Evolutionary conservation across 495 filamentous ascomycete species (phyloP), one percentile per base, ranked within the genome.

Genomic region (Rostrohypoxylon terebratum): DNA sequence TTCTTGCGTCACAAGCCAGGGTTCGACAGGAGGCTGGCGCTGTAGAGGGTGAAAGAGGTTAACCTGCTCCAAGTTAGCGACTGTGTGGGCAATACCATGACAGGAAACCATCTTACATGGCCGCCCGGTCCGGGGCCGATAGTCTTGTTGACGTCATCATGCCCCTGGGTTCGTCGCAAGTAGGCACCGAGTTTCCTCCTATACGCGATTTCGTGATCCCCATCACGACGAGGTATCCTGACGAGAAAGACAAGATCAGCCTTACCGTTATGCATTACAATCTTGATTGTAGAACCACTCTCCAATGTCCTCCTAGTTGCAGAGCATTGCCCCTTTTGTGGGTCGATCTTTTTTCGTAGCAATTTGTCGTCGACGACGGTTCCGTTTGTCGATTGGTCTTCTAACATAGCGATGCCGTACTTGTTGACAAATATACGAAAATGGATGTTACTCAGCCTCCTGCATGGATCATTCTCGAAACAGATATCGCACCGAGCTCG

Each of bases 361-460:
- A 88, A 82, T 21, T 79, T 79, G 21, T 87, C 82, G 78, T 97
- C 94, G 53, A 99, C 94, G 38, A 92, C 79, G 6, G 96, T 98
- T 21, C 96, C 96, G 70, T 97, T 98, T 0, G 94, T 97, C 0
- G 96, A 98, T 59, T 87, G 86, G 70, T 99, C 96, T 77, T 97
- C 89, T 4, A 98, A 80, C 94, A 99, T 97, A 71, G 98, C 82
- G 47, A 91, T 89, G 10, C 88, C 92, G 51, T 91, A 86, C 3
- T 87, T 80, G 62, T 93, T 98, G 58, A 97, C 80, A 74, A 90
- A 96, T 62, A 99, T 97, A 36, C 93, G 90, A 77, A 97, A 99
- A 75, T 99, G 96, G 11, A 88, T 83, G 76, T 97, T 97, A 80
- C 94, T 97, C 40, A 98, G 83, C 18, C 90, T 86, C 59, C 80